Evolutionary conservation across 345 rosid species (phyloP), one percentile per base, ranked within the genome.

Genomic region (Triadica sebifera): DNA sequence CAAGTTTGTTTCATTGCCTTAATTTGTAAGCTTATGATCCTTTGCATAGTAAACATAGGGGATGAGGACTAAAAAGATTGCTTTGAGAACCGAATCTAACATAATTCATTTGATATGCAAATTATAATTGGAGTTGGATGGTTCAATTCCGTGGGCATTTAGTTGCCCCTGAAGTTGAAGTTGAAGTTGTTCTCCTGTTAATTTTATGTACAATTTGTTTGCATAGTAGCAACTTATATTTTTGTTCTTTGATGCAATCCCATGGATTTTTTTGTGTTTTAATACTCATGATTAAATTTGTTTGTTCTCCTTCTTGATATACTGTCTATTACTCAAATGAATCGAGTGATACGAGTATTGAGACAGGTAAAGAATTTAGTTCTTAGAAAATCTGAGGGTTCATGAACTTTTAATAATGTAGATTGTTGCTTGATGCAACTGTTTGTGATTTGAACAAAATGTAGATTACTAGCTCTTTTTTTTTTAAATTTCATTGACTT

Each of bases 161-260:
- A 20, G 25, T 6, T 69, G 62, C 11, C 11, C n/a, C n/a, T n/a
- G n/a, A n/a, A n/a, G n/a, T n/a, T n/a, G n/a, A n/a, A n/a, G n/a
- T 46, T 66, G 53, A 24, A 66, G 70, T 67, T 25, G 13, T 0
- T 51, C 38, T 51, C 39, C 10, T 56, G 37, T 13, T 70, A 39
- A 19, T 70, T 69, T 39, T 41, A 70, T 5, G 24, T 37, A 16
- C 15, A 19, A 65, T 64, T 71, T 29, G 67, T 69, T 47, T 65
- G 39, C 16, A 17, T 58, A 29, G 29, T 38, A 34, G 60, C 56
- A 52, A 22, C 49, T 59, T 16, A 12, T 19, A 43, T 57, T n/a
- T 19, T 5, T 45, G 43, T 13, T 29, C 37, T 15, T n/a, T 38
- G 53, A 17, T 75, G 12, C 51, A 68, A 10, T 69, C 16, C 24